Percentiles rank a stretch among this genome's conserved stretches.
phyloP scores from a whole-genome alignment of 768 basidiomycete genomes.

The Amanita subjunquillea region DNA sequence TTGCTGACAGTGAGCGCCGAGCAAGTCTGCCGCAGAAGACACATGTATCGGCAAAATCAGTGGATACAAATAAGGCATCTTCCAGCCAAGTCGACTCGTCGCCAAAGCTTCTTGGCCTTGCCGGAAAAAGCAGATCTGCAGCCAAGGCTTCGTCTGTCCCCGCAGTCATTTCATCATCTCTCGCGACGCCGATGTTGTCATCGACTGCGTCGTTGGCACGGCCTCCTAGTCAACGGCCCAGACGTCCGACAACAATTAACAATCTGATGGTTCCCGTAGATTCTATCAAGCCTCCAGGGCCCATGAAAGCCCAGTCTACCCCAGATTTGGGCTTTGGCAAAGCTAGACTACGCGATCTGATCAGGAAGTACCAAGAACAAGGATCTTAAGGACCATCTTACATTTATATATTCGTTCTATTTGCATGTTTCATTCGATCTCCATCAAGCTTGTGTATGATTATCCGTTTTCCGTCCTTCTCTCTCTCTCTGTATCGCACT shows the following conservation, averaged over 20 bases:
- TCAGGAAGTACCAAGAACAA: conserved; percentile 67
- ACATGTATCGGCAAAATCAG: background rate
- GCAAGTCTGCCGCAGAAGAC: background rate
- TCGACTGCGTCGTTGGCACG: conserved; percentile 70
- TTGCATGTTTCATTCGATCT: background rate
- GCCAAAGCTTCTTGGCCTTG: conserved; percentile 9
- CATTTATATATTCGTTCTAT: conserved; percentile 2
- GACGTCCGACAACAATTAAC: background rate
- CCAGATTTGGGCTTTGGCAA: conserved; percentile 64
- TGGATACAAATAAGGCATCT: background rate
- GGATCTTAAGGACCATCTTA: conserved; percentile 7
- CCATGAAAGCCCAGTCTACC: conserved; percentile 11
- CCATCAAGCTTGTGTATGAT: background rate
- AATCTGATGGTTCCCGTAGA: background rate
- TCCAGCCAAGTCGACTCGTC: background rate
- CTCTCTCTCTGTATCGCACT: background rate
- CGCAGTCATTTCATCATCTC: conserved; percentile 59
- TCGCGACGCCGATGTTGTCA: conserved; percentile 63
- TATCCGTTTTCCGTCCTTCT: background rate
- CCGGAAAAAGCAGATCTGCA: conserved; percentile 20
- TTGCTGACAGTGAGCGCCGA: background rate
- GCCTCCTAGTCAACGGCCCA: conserved; percentile 14
- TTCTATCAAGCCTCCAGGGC: background rate
- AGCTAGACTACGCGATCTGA: conserved; percentile 65
- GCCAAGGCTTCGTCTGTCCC: conserved; percentile 61